phyloP scores from a whole-genome alignment of 1,284 basidiomycete species.

The Porodaedalea pini region DNA sequence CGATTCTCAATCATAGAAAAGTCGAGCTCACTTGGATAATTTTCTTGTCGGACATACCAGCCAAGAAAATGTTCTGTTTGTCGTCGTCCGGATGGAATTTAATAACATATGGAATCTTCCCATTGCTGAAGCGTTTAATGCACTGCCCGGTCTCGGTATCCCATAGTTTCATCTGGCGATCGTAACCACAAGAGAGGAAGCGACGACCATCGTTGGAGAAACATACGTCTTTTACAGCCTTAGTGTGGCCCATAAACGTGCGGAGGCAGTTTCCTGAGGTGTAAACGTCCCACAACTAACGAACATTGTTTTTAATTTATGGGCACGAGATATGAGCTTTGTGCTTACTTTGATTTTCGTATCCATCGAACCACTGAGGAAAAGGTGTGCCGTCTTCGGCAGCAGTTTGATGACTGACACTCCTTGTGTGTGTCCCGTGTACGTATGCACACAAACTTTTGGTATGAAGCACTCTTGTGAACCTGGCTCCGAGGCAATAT shows the following conservation, averaged over 20 bases:
- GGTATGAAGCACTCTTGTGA: constrained; percentile 92
- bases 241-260: constrained; percentile 95
- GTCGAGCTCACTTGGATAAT: constrained; percentile 78
- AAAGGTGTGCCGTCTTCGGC: constrained; percentile 88
- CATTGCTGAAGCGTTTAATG: constrained; percentile 92
- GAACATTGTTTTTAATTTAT: constrained; percentile 12
- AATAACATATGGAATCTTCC: constrained; percentile 94
- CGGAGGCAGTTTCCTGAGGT: constrained; percentile 94
- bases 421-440: constrained; percentile 96
- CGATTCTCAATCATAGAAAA: not conserved
- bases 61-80: constrained; percentile 94
- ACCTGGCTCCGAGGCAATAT: constrained; percentile 77
- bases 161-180: constrained; percentile 98
- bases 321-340: not conserved
- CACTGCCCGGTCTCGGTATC: constrained; percentile 98
- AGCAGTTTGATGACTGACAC: constrained; percentile 92
- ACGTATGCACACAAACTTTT: constrained; percentile 94
- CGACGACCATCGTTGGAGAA: constrained; percentile 91
- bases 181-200: constrained; percentile 93
- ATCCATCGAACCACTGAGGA: constrained; percentile 96
- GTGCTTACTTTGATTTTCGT: constrained; percentile 92
- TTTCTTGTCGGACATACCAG: constrained; percentile 99
- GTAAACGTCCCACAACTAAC: constrained; percentile 96
- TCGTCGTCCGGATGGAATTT: constrained; percentile 95
- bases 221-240: constrained; percentile 93